These are phyloP conservation scores for Magnolia officinalis DNA, from an alignment of 164 flowering plant species.

Conservation along the genomic window DNA sequence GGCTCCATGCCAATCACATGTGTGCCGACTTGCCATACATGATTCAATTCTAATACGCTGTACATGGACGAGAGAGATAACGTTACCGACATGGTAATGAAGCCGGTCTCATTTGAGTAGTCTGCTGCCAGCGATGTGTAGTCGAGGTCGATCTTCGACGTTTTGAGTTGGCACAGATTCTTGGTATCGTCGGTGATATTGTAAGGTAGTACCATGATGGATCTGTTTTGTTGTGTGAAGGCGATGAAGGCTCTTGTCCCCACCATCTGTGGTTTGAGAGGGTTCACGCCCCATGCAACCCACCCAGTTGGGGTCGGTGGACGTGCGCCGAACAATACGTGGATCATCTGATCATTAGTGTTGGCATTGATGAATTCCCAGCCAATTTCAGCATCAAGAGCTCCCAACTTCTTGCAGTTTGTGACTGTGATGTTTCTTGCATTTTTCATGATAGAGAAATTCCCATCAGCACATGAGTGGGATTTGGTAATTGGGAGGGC, in stretches of 20 bases:
- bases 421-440: background rate
- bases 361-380: conserved; percentile 16
- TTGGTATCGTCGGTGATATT: conserved; percentile 30
- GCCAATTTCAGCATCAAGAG: conserved; percentile 32
- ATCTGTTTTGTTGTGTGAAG: conserved; percentile 17
- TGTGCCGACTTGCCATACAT: conserved; percentile 47
- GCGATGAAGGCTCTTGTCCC: conserved; percentile 52
- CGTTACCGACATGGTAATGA: conserved; percentile 14
- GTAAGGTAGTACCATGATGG: conserved; percentile 10
- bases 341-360: conserved; percentile 7
- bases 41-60: conserved; percentile 22
- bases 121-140: background rate
- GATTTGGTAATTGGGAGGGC: too few species aligned
- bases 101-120: background rate
- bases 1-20: conserved; percentile 14
- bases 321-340: conserved; percentile 26
- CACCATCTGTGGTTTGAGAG: conserved; percentile 30
- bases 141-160: conserved; percentile 12
- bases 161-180: conserved; percentile 2
- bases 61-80: conserved; percentile 11
- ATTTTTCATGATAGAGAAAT: too few species aligned
- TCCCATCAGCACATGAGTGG: too few species aligned
- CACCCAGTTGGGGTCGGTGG: conserved; percentile 15
- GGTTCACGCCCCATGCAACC: conserved; percentile 61
- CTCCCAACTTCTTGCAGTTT: conserved; percentile 25